phyloP scores from a whole-genome alignment of 495 filamentous ascomycete genomes.

The Penicillium psychrofluorescens region DNA sequence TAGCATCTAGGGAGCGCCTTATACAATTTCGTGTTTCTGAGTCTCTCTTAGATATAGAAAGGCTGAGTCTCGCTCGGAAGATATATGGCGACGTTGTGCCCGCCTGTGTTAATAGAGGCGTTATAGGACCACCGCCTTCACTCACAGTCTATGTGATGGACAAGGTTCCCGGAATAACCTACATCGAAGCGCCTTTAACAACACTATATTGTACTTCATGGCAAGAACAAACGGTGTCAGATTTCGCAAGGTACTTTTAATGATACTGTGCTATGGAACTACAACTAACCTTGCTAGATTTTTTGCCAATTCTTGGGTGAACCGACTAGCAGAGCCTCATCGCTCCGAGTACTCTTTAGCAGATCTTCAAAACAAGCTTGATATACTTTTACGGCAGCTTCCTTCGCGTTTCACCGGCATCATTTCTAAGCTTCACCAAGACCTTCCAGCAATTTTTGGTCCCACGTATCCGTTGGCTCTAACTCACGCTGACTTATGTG shows the following conservation, averaged over 20 bases:
- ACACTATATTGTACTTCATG: not conserved
- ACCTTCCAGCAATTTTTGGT: conserved; percentile 15
- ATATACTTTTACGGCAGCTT: conserved; percentile 1
- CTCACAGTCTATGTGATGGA: conserved; percentile 5
- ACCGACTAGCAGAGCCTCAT: not conserved
- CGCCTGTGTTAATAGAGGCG: not conserved
- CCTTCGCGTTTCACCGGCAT: not conserved
- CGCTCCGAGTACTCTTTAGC: not conserved
- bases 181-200: conserved; percentile 1
- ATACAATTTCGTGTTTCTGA: conserved; percentile 6
- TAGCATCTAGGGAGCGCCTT: conserved; percentile 5
- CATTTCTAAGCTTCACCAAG: not conserved
- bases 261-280: not conserved
- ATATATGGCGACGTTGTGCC: not conserved
- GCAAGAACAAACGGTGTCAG: not conserved
- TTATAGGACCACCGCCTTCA: not conserved
- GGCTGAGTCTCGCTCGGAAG: not conserved
- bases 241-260: conserved; percentile 4
- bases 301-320: conserved; percentile 3
- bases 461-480: conserved; percentile 29
- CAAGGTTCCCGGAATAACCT: conserved; percentile 1
- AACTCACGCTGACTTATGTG: conserved; percentile 35
- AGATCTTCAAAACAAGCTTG: not conserved
- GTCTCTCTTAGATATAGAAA: conserved; percentile 1
- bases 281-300: conserved; percentile 1